Base-by-base conservation (phyloP, 345 rosid species). In the Eucalyptus regnans region DNA sequence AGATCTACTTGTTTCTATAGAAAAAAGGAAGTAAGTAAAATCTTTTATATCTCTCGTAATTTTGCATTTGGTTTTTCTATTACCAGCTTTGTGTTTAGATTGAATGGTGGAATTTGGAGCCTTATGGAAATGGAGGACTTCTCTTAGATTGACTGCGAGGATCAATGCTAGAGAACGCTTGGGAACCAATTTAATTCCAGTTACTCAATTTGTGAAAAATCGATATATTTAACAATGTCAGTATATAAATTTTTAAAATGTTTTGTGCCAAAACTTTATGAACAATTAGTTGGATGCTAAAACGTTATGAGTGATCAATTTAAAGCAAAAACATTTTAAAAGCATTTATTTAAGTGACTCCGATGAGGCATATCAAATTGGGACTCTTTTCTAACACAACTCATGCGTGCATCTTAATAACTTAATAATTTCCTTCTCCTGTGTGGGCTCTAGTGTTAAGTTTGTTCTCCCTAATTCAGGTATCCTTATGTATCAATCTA, bases 401-500 rank as follows among this genome's bases (percentile, higher is more conserved):
- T 20, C 10, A 52, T 20, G 58, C 2, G 10, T 52, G 10, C 25
- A 52, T 52, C 25, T 52, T 8, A 52, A 52, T 52, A 52, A 52
- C 58, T 52, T 52, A 20, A 52, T 52, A 52, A 52, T 52, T 52
- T 18, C 5, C 2, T 52, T 52, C 10, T 52, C 58, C 8, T 1
- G 2, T 20, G 58, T 52, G 9, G 25, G 25, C 4, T 52, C 4
- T 1, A 52, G 58, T 52, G 25, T 52, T 52, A 52, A 52, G 58
- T 52, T 52, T 52, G 0, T 10, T 52, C 0, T 52, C 58, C 58
- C 5, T 52, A 52, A 52, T 52, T 20, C 1, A 52, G 10, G 25
- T 20, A 1, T 18, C 5, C 4, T 52, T 52, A 0, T 0, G 2
- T 10, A 20, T 52, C 25, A 8, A 5, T 52, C 25, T 20, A 52